Evolutionary conservation across 2,329 filamentous ascomycete genomes (phyloP).

Genomic region (Penicillium sp.): DNA sequence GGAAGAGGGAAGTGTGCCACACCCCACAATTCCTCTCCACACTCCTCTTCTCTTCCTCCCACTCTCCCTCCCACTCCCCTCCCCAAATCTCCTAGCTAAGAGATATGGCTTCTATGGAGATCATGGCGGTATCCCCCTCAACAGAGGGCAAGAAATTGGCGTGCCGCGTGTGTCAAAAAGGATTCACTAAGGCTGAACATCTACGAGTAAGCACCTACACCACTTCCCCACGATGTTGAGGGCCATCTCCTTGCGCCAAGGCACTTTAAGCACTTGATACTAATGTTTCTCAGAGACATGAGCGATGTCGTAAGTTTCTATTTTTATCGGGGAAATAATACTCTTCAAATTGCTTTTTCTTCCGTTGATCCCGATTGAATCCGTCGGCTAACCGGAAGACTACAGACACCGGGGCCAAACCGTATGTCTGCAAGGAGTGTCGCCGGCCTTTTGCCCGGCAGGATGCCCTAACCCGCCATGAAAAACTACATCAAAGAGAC

Average conservation of each 20-base stretch:
- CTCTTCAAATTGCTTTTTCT: neutral
- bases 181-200: slow-evolving; percentile 49
- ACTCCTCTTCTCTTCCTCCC: slow-evolving; percentile 10
- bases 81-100: neutral
- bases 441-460: slow-evolving; percentile 48
- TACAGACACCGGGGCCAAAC: slow-evolving; percentile 47
- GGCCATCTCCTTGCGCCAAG: slow-evolving; percentile 7
- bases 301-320: slow-evolving; percentile 46
- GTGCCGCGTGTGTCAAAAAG: slow-evolving; percentile 46
- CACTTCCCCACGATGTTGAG: slow-evolving; percentile 19
- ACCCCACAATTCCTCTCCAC: slow-evolving; percentile 32
- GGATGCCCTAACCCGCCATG: slow-evolving; percentile 51
- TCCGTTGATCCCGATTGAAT: neutral
- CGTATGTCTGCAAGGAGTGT: slow-evolving; percentile 48
- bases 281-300: slow-evolving; percentile 42
- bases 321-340: neutral
- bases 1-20: slow-evolving; percentile 20
- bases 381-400: slow-evolving; percentile 24
- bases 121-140: slow-evolving; percentile 13
- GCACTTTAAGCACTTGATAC: neutral
- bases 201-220: slow-evolving; percentile 36
- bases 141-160: slow-evolving; percentile 35
- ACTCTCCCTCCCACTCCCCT: neutral
- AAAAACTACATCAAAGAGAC: slow-evolving; percentile 45
- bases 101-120: slow-evolving; percentile 13